Evolutionary conservation across 441 rosid genomes (phyloP), one percentile per base, ranked within the genome.

Genomic region (Erysimum pusillum): DNA sequence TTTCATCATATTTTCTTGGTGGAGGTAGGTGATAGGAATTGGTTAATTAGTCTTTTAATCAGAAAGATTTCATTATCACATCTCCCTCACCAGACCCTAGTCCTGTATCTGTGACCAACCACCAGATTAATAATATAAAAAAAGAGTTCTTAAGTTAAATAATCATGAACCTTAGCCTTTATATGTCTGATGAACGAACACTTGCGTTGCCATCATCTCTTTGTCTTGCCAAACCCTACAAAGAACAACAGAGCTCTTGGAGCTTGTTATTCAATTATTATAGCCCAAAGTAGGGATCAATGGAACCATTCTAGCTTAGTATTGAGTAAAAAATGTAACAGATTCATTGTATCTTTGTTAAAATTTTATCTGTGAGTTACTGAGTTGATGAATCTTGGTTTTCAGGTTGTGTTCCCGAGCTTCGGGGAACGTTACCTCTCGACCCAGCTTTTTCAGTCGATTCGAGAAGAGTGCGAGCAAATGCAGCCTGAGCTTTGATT

Each of bases 401-500:
- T 68, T 67, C 86, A 93, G 99, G 99, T 90, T 76, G 96, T 93
- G 66, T 91, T 95, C 54, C 99, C 99, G 2, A 93, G 99, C 88
- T 91, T 93, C 3, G 97, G 99, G 12, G 99, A 95, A 75, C 87
- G 98, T 52, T 93, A 95, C 54, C 90, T 93, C 53, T 91, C 99
- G 3, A 76, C 98, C 0, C 82, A 82, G 69, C 99, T 93, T 70
- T 95, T 95, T 90, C 92, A 89, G 84, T 91, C 98, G 25, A 93
- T 95, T 38, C 84, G 92, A 60, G 96, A 95, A 75, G 98, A 89
- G 63, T 93, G 97, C 17, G 96, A 90, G 90, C 86, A 87, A 34
- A 89, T 93, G 97, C 89, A 91, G 83, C 92, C 97, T 6, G 95
- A 87, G 76, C 82, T 82, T n/a, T 61, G 13, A 58, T 74, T 61